Conservation (phyloP, 257 asterid species). For the Gardenia jasminoides region DNA sequence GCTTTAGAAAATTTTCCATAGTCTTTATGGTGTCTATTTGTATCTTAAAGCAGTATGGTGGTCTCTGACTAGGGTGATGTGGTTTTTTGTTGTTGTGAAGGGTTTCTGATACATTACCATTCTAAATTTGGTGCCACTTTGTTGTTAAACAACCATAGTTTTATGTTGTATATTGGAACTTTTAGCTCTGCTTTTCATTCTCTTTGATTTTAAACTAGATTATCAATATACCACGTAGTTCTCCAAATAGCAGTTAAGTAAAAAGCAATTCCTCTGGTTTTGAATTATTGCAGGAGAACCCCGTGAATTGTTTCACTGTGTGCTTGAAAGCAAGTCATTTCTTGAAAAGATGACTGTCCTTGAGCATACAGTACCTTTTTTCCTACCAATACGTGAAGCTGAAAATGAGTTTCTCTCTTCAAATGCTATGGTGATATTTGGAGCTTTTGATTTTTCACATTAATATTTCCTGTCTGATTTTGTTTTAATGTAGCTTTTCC, state of each 20-base stretch:
- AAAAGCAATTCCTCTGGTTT: not conserved
- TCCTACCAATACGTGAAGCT: constrained; percentile 88
- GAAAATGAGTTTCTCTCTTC: constrained; percentile 83
- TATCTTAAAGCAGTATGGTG: not conserved
- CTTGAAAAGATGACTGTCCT: constrained; percentile 95
- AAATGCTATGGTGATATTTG: constrained; percentile 79
- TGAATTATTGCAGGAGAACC: constrained; percentile 71
- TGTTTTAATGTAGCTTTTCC: constrained; percentile 7
- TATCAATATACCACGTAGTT: not conserved
- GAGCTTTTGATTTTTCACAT: constrained; percentile 10
- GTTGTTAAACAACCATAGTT: not conserved
- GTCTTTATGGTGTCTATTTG: not conserved
- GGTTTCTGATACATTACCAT: not conserved
- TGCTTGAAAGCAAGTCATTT: constrained; percentile 97
- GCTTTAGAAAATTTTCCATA: not conserved
- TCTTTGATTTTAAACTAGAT: not conserved
- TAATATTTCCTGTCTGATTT: not conserved
- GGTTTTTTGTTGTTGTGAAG: not conserved
- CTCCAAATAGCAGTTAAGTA: not conserved
- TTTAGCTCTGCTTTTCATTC: not conserved
- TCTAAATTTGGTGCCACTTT: too few species aligned
- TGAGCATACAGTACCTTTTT: constrained; percentile 88
- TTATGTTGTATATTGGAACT: not conserved
- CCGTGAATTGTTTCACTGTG: constrained; percentile 89
- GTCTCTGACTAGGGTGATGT: not conserved